Base-by-base conservation (phyloP, 129 eudicot genomes). In the Silybum marianum region DNA sequence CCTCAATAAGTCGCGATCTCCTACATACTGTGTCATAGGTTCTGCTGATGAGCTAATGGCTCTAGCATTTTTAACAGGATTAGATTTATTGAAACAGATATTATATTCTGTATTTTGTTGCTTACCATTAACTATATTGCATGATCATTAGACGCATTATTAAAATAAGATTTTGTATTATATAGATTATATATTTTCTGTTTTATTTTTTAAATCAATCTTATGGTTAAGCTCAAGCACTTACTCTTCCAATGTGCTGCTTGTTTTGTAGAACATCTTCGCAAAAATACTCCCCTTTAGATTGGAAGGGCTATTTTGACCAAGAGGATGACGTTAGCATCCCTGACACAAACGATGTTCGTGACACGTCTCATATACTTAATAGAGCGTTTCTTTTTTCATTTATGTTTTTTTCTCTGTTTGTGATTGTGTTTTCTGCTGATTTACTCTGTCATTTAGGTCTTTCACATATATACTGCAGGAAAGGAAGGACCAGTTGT, bases 401-500 rank as follows among this genome's bases (percentile, higher is more conserved):
- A 42, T 65, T 65, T 66, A 19, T 67, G 46, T 12, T 30, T 60
- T 28, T 30, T 73, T 12, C 46, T 25, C 65, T 81, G 69, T 39
- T 51, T 18, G 39, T 81, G 40, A 76, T 51, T 38, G 5, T 42
- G 26, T 78, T 72, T 14, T 84, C 42, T 75, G 22, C 75, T 78
- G 58, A 69, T 85, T 23, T 79, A 68, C 66, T 32, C 8, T 80
- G 80, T 73, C 72, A 63, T 88, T 75, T 83, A 95, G 99, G 95
- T 95, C 51, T 95, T 95, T 83, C 99, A 95, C 86, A 71, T 95
- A 68, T 95, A 93, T 78, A 88, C 87, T 74, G 99, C 98, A 70
- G 99, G 99, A 77, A 83, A 84, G 12, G 95, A 91, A 78, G 99
- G 99, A 16, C 99, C 99, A 2, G 95, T 95, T 81, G 89, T 95